phyloP scores from a whole-genome alignment of 805 yeast genomes.

The Nakazawaea pomicola region DNA sequence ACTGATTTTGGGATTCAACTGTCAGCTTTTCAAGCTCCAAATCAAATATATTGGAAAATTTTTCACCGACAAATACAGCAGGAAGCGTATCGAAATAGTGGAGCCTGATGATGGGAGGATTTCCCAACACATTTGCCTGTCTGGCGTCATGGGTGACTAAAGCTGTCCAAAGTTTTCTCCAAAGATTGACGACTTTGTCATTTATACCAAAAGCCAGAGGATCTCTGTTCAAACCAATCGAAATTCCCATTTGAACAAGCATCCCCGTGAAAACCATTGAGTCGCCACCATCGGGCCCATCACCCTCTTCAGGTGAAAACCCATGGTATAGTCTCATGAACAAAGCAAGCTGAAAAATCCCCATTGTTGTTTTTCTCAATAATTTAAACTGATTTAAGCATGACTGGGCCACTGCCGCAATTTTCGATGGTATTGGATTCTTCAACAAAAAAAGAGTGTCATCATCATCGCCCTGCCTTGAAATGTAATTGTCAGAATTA shows the following conservation, averaged over 20 bases:
- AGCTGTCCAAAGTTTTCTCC: slow-evolving; percentile 57
- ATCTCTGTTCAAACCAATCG: slow-evolving; percentile 65
- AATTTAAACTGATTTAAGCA: slow-evolving; percentile 54
- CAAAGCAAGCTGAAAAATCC: slow-evolving; percentile 50
- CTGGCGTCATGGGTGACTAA: slow-evolving; percentile 40
- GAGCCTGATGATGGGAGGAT: slow-evolving; percentile 33
- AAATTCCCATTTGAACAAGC: slow-evolving; percentile 60
- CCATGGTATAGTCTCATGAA: slow-evolving; percentile 45
- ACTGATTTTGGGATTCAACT: slow-evolving; percentile 26
- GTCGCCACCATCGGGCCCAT: slow-evolving; percentile 53
- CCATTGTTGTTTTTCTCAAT: slow-evolving; percentile 41
- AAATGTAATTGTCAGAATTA: slow-evolving; percentile 23
- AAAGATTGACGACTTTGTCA: slow-evolving; percentile 34
- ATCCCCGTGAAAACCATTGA: slow-evolving; percentile 51
- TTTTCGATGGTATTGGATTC: slow-evolving; percentile 41
- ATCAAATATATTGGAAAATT: slow-evolving; percentile 32
- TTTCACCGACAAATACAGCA: slow-evolving; percentile 35
- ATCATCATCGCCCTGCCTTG: slow-evolving; percentile 25
- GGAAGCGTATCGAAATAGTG: slow-evolving; percentile 45
- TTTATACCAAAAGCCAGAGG: slow-evolving; percentile 43
- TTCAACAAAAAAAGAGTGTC: slow-evolving; percentile 31
- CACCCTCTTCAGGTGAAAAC: slow-evolving; percentile 53
- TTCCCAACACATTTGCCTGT: slow-evolving; percentile 44
- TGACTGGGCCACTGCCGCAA: slow-evolving; percentile 43
- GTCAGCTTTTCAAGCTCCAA: slow-evolving; percentile 36